Percentiles rank a stretch among this genome's conserved stretches.
Evolutionary conservation across 2,329 filamentous ascomycete species (phyloP).

Genomic region (Hypoxylon sp.): DNA sequence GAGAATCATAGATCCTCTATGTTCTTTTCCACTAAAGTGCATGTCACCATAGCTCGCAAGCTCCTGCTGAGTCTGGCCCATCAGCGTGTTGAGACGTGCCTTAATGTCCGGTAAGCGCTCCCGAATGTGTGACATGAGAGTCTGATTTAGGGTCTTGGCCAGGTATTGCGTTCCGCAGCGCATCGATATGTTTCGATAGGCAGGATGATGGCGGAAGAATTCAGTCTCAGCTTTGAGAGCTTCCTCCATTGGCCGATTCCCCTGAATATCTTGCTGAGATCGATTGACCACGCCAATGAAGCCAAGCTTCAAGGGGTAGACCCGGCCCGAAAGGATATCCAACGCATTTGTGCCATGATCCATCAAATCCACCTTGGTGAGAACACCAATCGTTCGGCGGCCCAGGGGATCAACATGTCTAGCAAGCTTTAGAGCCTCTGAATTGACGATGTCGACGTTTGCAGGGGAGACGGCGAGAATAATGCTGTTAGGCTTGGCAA

Average conservation of each 20-base stretch:
- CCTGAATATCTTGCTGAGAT: conserved; percentile 97
- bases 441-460: conserved; percentile 98
- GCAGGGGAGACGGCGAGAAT: conserved; percentile 96
- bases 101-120: conserved; percentile 98
- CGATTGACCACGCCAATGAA: conserved; percentile 99
- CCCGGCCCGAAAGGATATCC: conserved; percentile 95
- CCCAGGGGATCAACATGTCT: conserved; percentile 97
- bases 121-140: conserved; percentile 95
- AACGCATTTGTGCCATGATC: conserved; percentile 98
- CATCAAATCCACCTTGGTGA: conserved; percentile 98
- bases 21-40: conserved; percentile 97
- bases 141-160: conserved; percentile 94
- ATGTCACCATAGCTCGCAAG: conserved; percentile 97
- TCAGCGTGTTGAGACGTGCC: conserved; percentile 94
- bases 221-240: conserved; percentile 90
- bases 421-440: conserved; percentile 95
- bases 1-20: conserved; percentile 92
- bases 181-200: conserved; percentile 94
- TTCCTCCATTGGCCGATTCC: conserved; percentile 93
- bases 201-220: conserved; percentile 97
- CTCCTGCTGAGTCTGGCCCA: conserved; percentile 99
- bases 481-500: conserved; percentile 98
- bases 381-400: conserved; percentile 92
- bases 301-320: conserved; percentile 95
- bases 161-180: conserved; percentile 94